Base-by-base conservation (phyloP, 2,329 filamentous ascomycete genomes). In the Diaporthe helianthi region DNA sequence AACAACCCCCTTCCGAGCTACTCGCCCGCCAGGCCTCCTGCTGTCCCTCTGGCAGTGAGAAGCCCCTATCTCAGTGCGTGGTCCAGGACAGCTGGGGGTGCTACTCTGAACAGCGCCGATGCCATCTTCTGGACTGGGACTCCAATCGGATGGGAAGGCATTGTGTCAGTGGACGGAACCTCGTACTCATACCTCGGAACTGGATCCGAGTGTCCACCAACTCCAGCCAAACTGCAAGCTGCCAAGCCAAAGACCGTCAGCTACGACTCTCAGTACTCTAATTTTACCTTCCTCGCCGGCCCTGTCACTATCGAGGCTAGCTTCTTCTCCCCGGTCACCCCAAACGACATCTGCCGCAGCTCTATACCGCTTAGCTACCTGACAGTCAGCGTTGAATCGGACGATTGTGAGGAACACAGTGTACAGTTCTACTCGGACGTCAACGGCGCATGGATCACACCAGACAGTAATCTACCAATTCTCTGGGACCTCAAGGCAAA, bases 361-460 rank as follows among this genome's bases (percentile, higher is more conserved):
- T 88, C 91, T n/a, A 87, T 94, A 26, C 92, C 93, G 3, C 92
- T 92, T 12, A 89, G 89, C 26, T 95, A 95, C 76, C 76, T 95
- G 66, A 90, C 87, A 4, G 84, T 93, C 36, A 82, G 89, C 75
- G 89, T 92, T 15, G 83, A 87, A 64, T 92, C 91, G 4, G 83
- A 82, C 69, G 86, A 89, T 63, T 82, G 64, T 10, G 24, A 58
- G 22, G 36, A 68, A 1, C 73, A 74, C 49, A 24, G 87, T 71
- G 80, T 91, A 33, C 85, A 87, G 73, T 77, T 89, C 61, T 91
- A 91, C 73, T 80, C 89, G 69, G 89, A 92, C 75, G 74, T 91
- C 63, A 90, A 91, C 73, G 89, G 89, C 2, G 88, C 92, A 74
- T 96, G 92, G 92, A 90, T 92, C 67, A 94, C 89, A 76, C 91